Conservation (phyloP, 352 stramenopile species). For the Globisporangium paroecandrum region DNA sequence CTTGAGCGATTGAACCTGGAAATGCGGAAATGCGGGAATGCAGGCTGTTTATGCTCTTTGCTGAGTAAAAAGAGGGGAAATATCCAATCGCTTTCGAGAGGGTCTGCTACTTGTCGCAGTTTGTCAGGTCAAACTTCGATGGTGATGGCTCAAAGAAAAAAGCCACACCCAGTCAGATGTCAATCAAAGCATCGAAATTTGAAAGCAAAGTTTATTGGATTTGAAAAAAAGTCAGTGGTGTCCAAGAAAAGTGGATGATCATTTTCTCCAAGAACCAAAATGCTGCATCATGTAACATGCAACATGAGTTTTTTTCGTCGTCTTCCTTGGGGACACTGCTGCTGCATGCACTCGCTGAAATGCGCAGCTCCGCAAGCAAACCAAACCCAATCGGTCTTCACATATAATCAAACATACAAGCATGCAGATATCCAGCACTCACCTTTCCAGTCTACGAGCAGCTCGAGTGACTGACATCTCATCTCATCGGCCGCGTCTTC, state of each 20-base stretch:
- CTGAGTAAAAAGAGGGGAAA: constrained; percentile 4
- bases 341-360: neutral
- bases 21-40: neutral
- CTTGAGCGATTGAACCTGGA: neutral
- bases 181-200: neutral
- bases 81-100: constrained; percentile 11
- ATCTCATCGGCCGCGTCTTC: neutral
- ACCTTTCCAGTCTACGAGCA: neutral
- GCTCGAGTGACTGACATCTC: neutral
- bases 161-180: neutral
- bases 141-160: neutral
- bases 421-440: neutral
- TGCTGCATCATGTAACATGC: neutral
- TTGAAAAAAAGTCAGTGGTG: neutral
- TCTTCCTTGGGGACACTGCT: neutral
- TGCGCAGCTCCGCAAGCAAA: neutral
- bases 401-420: neutral
- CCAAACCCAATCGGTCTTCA: neutral
- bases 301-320: neutral
- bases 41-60: neutral
- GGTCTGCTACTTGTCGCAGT: constrained; percentile 1
- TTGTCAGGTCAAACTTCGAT: neutral
- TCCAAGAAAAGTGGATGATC: neutral
- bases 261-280: neutral
- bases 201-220: neutral